phyloP scores from a whole-genome alignment of 129 eudicot genomes.

The Artemisia argyi region DNA sequence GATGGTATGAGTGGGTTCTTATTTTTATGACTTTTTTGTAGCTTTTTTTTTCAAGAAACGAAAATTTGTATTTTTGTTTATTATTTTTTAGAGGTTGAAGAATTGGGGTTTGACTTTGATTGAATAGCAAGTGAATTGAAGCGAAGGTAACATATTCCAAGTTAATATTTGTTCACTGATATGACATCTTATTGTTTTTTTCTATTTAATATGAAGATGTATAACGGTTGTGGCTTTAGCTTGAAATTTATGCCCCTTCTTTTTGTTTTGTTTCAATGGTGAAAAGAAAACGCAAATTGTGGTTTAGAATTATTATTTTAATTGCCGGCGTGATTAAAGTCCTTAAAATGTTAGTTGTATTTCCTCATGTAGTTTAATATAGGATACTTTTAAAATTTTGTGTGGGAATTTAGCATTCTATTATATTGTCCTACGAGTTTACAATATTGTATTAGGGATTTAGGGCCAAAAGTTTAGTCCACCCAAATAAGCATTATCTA shows the following conservation, averaged over 20 bases:
- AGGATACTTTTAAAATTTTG: too few species aligned
- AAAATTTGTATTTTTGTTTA: constrained; percentile 31
- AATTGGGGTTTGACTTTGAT: constrained; percentile 44
- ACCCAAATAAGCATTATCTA: too few species aligned
- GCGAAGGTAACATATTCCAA: constrained; percentile 28
- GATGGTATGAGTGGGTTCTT: constrained; percentile 33
- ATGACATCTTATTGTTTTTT: not conserved
- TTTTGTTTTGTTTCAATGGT: not conserved
- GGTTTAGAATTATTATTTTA: not conserved
- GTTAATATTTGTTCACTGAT: constrained; percentile 20
- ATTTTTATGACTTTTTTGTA: constrained; percentile 31
- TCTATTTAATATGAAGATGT: not conserved
- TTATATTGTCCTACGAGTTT: too few species aligned
- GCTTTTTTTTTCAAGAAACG: constrained; percentile 13
- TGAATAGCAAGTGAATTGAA: constrained; percentile 25
- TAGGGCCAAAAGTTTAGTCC: too few species aligned
- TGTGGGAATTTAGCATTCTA: too few species aligned
- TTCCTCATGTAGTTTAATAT: too few species aligned
- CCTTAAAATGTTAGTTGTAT: too few species aligned
- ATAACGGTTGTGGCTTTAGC: constrained; percentile 1
- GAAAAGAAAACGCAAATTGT: not conserved
- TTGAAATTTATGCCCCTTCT: not conserved
- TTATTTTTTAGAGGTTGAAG: constrained; percentile 34
- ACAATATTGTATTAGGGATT: too few species aligned
- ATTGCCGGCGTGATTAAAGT: not conserved